A percentile compares a stretch with the other conserved stretches of the same genome.
These are phyloP conservation scores for Tephrocybe sp. DNA, from an alignment of 768 basidiomycete species.

Conservation along the genomic window DNA sequence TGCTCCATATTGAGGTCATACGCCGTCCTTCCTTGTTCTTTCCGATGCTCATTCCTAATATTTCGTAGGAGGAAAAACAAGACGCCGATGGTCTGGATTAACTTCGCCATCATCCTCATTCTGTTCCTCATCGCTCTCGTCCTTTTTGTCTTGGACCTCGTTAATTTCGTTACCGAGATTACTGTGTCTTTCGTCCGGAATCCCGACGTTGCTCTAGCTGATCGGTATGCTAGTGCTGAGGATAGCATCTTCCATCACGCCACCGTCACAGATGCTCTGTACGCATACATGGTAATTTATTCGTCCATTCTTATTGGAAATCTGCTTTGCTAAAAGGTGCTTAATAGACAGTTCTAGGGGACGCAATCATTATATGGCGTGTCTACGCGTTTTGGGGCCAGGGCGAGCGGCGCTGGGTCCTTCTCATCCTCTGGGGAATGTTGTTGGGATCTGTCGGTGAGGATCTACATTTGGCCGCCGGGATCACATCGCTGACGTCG, in stretches of 20 bases:
- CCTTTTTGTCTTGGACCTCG: constrained; percentile 5
- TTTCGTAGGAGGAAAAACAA: background rate
- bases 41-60: background rate
- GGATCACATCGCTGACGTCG: background rate
- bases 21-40: background rate
- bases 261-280: constrained; percentile 3
- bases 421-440: constrained; percentile 1
- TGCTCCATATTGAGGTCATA: constrained; percentile 1
- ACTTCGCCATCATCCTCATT: constrained; percentile 6
- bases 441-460: constrained; percentile 7
- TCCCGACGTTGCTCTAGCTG: background rate
- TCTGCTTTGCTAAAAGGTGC: background rate
- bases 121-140: constrained; percentile 3
- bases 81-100: background rate
- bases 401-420: constrained; percentile 4
- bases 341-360: constrained; percentile 3
- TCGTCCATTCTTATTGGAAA: background rate
- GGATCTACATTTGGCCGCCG: background rate
- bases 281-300: constrained; percentile 4
- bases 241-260: background rate
- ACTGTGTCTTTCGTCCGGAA: constrained; percentile 3
- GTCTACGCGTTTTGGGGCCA: constrained; percentile 8
- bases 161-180: constrained; percentile 3
- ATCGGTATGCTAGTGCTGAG: background rate
- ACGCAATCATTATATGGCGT: constrained; percentile 10